These are phyloP conservation scores for Rosa persica DNA, from an alignment of 306 rosid species.

Conservation along the genomic window DNA sequence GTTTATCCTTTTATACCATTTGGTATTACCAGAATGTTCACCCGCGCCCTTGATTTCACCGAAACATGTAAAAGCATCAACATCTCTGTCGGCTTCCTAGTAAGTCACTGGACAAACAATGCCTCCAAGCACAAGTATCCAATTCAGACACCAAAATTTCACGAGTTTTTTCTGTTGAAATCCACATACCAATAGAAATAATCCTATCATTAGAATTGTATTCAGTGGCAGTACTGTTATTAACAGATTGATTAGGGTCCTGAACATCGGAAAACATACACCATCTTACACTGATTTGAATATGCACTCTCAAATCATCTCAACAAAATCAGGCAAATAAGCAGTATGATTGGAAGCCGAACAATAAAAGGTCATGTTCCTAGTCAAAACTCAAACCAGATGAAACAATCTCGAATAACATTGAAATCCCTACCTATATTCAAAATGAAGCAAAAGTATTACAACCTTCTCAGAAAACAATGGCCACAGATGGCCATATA, in stretches of 20 bases:
- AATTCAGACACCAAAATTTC: too few relatives aligned
- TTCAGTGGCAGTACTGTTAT: neutral
- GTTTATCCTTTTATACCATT: too few relatives aligned
- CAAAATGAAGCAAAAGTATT: slow-evolving; percentile 26
- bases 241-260: neutral
- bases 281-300: neutral
- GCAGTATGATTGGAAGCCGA: neutral
- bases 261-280: neutral
- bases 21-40: too few relatives aligned
- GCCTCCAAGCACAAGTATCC: too few relatives aligned
- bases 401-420: slow-evolving; percentile 7
- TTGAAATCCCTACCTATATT: slow-evolving; percentile 26
- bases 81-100: too few relatives aligned
- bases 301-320: neutral
- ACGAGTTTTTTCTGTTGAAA: too few relatives aligned
- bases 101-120: too few relatives aligned
- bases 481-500: slow-evolving; percentile 14
- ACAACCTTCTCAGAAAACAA: slow-evolving; percentile 16
- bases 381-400: slow-evolving; percentile 4
- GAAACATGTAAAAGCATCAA: too few relatives aligned
- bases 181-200: neutral
- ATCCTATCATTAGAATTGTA: neutral
- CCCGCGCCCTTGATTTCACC: too few relatives aligned
- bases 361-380: slow-evolving; percentile 7
- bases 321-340: neutral